phyloP scores from a whole-genome alignment of 2,329 filamentous ascomycete genomes.

The Raffaelea albimanens region DNA sequence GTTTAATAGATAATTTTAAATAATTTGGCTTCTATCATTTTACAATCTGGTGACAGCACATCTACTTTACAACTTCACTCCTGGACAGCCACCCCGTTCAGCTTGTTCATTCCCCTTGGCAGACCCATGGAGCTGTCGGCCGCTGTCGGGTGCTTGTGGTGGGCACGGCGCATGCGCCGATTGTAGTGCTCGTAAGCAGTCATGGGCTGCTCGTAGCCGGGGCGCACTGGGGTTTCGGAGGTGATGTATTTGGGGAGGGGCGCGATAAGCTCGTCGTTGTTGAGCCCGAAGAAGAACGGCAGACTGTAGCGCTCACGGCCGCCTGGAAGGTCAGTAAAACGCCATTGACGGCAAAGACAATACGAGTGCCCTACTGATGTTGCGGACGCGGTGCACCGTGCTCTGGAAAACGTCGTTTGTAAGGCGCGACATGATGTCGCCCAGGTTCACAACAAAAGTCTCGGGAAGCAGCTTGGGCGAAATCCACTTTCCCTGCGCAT shows the following conservation, averaged over 20 bases:
- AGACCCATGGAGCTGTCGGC: constrained; percentile 1
- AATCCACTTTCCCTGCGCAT: constrained; percentile 5
- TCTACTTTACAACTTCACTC: too few relatives aligned
- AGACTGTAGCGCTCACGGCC: constrained; percentile 1
- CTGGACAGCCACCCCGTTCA: background rate
- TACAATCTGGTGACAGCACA: too few relatives aligned
- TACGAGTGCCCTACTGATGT: background rate
- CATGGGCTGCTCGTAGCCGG: background rate
- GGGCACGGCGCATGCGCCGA: constrained; percentile 2
- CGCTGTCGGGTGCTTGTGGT: constrained; percentile 6
- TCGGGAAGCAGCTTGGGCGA: constrained; percentile 1
- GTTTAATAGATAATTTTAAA: too few relatives aligned
- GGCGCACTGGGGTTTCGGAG: background rate
- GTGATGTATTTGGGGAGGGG: constrained; percentile 2
- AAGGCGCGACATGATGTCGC: constrained; percentile 6
- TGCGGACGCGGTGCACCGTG: constrained; percentile 7
- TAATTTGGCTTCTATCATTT: too few relatives aligned
- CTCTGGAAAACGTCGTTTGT: constrained; percentile 6
- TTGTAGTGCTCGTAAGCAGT: constrained; percentile 6
- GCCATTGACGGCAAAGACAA: background rate
- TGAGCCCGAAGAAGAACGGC: constrained; percentile 4
- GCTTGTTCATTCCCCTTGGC: constrained; percentile 2
- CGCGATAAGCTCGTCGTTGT: constrained; percentile 5
- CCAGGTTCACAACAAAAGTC: constrained; percentile 7
- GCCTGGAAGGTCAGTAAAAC: background rate